Conservation (phyloP, 2,329 filamentous ascomycete species). For the Pseudogymnoascus sp. region DNA sequence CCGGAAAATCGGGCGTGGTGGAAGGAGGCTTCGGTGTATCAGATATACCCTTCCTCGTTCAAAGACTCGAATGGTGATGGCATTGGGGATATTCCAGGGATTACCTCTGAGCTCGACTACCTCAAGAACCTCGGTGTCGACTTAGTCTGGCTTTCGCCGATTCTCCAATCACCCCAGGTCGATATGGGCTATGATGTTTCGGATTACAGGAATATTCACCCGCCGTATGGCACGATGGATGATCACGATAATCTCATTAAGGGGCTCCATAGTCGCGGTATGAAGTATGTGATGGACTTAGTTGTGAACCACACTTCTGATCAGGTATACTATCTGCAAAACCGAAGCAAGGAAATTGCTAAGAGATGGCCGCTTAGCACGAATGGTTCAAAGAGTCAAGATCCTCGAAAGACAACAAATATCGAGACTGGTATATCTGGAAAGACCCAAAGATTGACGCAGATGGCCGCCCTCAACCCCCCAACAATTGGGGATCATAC, state of each 20-base stretch:
- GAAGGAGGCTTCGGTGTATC: conserved; percentile 41
- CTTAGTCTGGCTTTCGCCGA: conserved; percentile 61
- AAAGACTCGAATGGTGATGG: conserved; percentile 52
- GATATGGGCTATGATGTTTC: conserved; percentile 69
- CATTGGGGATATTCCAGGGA: conserved; percentile 56
- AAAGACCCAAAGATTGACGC: conserved; percentile 31
- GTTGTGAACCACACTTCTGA: conserved; percentile 64
- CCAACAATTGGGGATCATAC: conserved; percentile 38
- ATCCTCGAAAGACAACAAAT: conserved; percentile 39
- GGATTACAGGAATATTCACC: conserved; percentile 60
- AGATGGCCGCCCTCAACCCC: conserved; percentile 31
- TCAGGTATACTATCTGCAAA: conserved; percentile 30
- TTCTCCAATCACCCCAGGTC: conserved; percentile 56
- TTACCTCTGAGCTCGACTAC: conserved; percentile 55
- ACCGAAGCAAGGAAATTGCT: background rate
- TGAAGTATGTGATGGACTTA: conserved; percentile 65
- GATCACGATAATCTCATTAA: conserved; percentile 58
- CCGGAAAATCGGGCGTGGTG: conserved; percentile 30
- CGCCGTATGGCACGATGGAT: conserved; percentile 57
- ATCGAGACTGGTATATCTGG: conserved; percentile 63
- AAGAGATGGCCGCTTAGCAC: conserved; percentile 42
- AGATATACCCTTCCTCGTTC: conserved; percentile 54
- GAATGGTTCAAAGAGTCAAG: conserved; percentile 52
- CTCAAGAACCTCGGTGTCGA: conserved; percentile 54
- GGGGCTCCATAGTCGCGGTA: conserved; percentile 50